Evolutionary conservation across 108 stramenopile species (phyloP), one percentile per base, ranked within the genome.

Genomic region (Nitzschia palea): DNA sequence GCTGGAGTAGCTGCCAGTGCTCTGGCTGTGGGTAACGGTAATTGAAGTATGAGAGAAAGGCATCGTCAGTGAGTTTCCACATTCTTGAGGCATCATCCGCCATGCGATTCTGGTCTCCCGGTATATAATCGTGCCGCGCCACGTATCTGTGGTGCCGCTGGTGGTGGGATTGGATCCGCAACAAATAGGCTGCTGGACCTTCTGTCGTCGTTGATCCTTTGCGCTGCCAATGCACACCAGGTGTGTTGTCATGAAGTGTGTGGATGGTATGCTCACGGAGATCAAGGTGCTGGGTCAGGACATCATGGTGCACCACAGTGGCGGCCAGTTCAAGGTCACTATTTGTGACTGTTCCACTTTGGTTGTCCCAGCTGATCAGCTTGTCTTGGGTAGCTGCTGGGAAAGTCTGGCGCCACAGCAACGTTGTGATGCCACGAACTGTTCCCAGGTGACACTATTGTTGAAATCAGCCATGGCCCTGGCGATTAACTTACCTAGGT

Each of bases 241-340:
- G 44, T 10, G 55, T 80, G 55, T 80, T 76, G 63, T 81, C 77
- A n/a, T 48, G 65, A 12, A n/a, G n/a, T n/a, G n/a, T 45, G 1
- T 62, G 55, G 23, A 57, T 37, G n/a, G 78, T 77, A 20, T 55
- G 69, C 44, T 81, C 70, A 2, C 70, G 56, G 23, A 77, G 25
- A 33, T 80, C 71, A 40, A 48, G 62, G 26, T 35, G 18, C 4
- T 67, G 60, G 14, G 57, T 69, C 2, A 79, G 31, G 30, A 73
- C 69, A 25, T 83, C 85, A 20, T 71, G 55, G 33, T 84, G 83
- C 5, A 69, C 54, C 0, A 87, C 44, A 0, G 69, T 74, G 25
- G 62, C 78, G 14, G 78, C 71, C 18, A 71, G 33, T 36, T 83
- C 82, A 2, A 83, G 36, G 40, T 83, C 80, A 8, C 62, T 70